Conservation (phyloP, 495 filamentous ascomycete species). For the Amniculicola lignicola region DNA sequence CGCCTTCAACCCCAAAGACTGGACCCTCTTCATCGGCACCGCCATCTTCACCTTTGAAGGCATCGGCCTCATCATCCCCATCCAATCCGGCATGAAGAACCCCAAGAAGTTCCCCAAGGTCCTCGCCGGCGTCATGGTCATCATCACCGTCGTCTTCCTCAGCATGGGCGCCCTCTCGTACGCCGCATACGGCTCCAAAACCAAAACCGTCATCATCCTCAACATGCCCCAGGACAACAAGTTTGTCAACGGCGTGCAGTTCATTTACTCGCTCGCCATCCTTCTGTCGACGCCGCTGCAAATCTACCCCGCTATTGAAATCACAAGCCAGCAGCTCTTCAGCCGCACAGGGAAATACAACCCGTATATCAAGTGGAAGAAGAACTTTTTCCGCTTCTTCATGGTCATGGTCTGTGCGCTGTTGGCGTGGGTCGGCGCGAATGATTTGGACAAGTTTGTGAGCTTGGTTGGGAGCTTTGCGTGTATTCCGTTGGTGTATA, state of each 20-base stretch:
- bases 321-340: slow-evolving; percentile 68
- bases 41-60: slow-evolving; percentile 99
- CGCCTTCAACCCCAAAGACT: slow-evolving; percentile 79
- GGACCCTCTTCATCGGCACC: slow-evolving; percentile 97
- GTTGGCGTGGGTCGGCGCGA: slow-evolving; percentile 87
- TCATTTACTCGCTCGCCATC: slow-evolving; percentile 92
- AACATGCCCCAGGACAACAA: slow-evolving; percentile 96
- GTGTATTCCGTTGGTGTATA: slow-evolving; percentile 94
- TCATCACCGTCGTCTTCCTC: slow-evolving; percentile 87
- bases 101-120: slow-evolving; percentile 85
- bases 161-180: slow-evolving; percentile 91
- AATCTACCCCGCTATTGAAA: slow-evolving; percentile 93
- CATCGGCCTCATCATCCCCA: slow-evolving; percentile 96
- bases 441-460: slow-evolving; percentile 95
- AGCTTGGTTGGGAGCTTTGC: slow-evolving; percentile 94
- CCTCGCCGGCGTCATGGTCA: slow-evolving; percentile 83
- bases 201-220: slow-evolving; percentile 91
- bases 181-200: slow-evolving; percentile 90
- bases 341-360: slow-evolving; percentile 91
- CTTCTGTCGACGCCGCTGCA: slow-evolving; percentile 90
- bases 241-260: slow-evolving; percentile 91
- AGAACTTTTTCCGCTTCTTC: slow-evolving; percentile 92
- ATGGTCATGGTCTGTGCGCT: slow-evolving; percentile 80
- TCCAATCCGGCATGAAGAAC: slow-evolving; percentile 92
- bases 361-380: slow-evolving; percentile 95